Percentiles rank a stretch among this genome's conserved stretches.
Conservation (phyloP, 164 flowering plant genomes). For the Chimonanthus salicifolius region DNA sequence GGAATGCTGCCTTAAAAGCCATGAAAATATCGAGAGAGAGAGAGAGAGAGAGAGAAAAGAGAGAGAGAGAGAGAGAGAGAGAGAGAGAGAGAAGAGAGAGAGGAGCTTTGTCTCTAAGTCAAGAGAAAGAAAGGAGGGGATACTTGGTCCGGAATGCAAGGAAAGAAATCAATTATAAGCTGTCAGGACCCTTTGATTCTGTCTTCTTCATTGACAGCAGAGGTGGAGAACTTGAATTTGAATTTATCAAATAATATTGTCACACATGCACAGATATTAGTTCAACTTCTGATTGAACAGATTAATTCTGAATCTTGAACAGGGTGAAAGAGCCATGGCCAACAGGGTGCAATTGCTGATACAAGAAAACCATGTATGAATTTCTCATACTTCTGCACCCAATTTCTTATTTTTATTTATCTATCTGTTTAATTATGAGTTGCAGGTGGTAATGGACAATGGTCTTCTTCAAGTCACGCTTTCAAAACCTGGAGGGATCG, state of each 20-base stretch:
- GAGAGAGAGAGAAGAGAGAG: no score
- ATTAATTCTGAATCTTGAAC: neutral
- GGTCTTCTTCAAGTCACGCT: slow-evolving; percentile 32
- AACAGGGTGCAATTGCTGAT: slow-evolving; percentile 6
- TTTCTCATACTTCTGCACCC: neutral
- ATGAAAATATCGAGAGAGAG: neutral
- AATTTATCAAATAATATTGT: neutral
- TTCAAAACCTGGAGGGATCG: slow-evolving; percentile 36
- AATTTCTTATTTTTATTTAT: slow-evolving; percentile 12
- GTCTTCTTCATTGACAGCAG: neutral
- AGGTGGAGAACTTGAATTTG: neutral
- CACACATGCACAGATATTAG: neutral
- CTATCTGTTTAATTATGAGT: slow-evolving; percentile 30
- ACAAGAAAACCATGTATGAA: slow-evolving; percentile 7
- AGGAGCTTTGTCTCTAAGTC: neutral
- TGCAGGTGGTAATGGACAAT: slow-evolving; percentile 44
- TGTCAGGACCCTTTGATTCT: neutral
- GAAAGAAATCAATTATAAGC: neutral
- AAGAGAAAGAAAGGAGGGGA: neutral
- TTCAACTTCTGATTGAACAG: neutral
- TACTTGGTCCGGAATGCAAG: neutral
- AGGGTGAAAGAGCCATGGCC: neutral
- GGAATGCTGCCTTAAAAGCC: neutral
- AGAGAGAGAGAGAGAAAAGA: no score
- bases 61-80: no score